A percentile compares a stretch with the other conserved stretches of the same genome.
Conservation (phyloP, 345 rosid genomes). For the Crucihimalaya himalaica region DNA sequence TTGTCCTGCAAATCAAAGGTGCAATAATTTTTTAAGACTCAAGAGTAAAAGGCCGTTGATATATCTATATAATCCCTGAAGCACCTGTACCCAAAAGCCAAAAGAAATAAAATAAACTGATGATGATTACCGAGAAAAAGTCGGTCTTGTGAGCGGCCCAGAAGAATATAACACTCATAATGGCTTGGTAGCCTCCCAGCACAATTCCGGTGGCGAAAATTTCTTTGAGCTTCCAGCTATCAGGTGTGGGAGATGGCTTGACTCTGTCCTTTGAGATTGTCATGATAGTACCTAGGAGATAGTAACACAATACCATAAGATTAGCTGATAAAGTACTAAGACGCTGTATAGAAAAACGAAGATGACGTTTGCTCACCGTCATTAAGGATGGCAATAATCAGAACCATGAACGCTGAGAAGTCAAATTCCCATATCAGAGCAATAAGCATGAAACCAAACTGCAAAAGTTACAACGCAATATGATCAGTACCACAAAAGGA, state of each 20-base stretch:
- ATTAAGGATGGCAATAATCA: constrained; percentile 92
- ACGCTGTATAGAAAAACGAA: not conserved
- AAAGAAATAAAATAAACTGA: not conserved
- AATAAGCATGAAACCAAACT: constrained; percentile 54
- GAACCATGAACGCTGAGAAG: constrained; percentile 78
- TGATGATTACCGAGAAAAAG: constrained; percentile 53
- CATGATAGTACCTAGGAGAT: constrained; percentile 78
- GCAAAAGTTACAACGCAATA: not conserved
- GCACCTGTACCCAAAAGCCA: not conserved
- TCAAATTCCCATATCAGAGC: constrained; percentile 55
- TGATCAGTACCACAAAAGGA: constrained; percentile 9
- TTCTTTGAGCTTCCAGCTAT: constrained; percentile 92
- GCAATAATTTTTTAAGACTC: not conserved
- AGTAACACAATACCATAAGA: constrained; percentile 14
- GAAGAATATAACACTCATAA: constrained; percentile 91
- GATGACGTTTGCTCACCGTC: constrained; percentile 60
- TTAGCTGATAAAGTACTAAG: not conserved
- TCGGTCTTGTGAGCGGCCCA: constrained; percentile 63
- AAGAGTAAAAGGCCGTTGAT: not conserved
- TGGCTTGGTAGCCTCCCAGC: constrained; percentile 79
- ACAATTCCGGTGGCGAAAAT: constrained; percentile 89
- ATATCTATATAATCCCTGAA: not conserved
- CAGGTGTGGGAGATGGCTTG: constrained; percentile 95
- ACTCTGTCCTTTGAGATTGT: constrained; percentile 95
- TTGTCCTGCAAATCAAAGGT: constrained; percentile 51